Percentiles rank a stretch among this genome's conserved stretches.
These are phyloP conservation scores for Corynespora cassiicola DNA, from an alignment of 2,329 filamentous ascomycete species.

Conservation along the genomic window DNA sequence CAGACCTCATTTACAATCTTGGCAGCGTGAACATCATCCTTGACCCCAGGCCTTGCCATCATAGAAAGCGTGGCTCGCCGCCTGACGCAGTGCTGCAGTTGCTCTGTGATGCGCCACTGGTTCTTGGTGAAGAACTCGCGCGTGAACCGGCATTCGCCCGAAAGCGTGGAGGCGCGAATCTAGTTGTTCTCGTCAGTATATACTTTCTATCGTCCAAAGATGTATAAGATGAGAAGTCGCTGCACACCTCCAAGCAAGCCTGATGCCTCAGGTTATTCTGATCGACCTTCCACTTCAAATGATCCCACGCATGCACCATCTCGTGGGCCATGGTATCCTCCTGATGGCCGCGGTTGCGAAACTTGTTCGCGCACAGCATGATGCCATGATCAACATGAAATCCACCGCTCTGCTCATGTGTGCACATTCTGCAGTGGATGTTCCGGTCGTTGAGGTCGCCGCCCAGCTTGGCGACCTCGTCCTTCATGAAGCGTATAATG, in stretches of 20 bases:
- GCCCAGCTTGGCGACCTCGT: slow-evolving; percentile 81
- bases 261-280: slow-evolving; percentile 84
- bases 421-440: slow-evolving; percentile 83
- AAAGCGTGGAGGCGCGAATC: slow-evolving; percentile 92
- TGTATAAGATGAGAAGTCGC: slow-evolving; percentile 2
- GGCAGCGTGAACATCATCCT: slow-evolving; percentile 83
- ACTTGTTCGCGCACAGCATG: slow-evolving; percentile 88
- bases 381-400: slow-evolving; percentile 90
- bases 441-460: slow-evolving; percentile 76
- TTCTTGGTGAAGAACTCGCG: slow-evolving; percentile 84
- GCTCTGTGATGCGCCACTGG: slow-evolving; percentile 88
- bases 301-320: slow-evolving; percentile 97
- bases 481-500: slow-evolving; percentile 82
- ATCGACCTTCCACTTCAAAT: slow-evolving; percentile 89
- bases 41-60: slow-evolving; percentile 77
- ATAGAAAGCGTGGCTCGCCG: slow-evolving; percentile 81
- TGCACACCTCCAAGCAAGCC: slow-evolving; percentile 85
- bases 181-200: too few species aligned
- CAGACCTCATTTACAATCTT: slow-evolving; percentile 97
- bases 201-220: too few species aligned
- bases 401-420: slow-evolving; percentile 75
- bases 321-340: slow-evolving; percentile 97
- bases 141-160: slow-evolving; percentile 90
- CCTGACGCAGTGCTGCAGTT: slow-evolving; percentile 92
- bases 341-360: slow-evolving; percentile 78